These are phyloP conservation scores for Hypomontagnella submonticulosa DNA, from an alignment of 495 filamentous ascomycete species.

Conservation along the genomic window DNA sequence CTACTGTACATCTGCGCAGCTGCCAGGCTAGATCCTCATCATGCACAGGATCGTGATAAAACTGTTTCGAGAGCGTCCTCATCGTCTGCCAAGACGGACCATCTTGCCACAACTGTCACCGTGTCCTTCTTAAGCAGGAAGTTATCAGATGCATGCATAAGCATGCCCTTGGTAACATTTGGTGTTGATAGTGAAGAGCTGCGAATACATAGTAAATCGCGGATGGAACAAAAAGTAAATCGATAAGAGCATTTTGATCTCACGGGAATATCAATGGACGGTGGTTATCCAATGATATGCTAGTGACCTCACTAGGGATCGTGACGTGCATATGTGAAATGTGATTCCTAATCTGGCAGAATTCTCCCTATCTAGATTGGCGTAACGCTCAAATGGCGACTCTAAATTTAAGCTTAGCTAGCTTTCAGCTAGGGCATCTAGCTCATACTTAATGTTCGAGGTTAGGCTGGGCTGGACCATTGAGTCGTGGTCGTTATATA, in stretches of 20 bases:
- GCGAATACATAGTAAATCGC: not conserved
- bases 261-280: constrained; percentile 4
- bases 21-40: constrained; percentile 12
- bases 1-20: constrained; percentile 20
- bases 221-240: not conserved
- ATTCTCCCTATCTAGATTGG: constrained; percentile 16
- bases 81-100: constrained; percentile 33
- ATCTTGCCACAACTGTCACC: constrained; percentile 6
- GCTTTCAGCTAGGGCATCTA: not conserved
- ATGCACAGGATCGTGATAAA: constrained; percentile 25
- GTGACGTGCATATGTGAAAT: constrained; percentile 36
- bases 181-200: too few relatives aligned
- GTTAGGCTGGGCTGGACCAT: not conserved
- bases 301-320: constrained; percentile 27
- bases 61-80: constrained; percentile 15
- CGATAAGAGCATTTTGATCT: constrained; percentile 12
- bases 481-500: not conserved
- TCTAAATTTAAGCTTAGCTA: constrained; percentile 7
- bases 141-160: constrained; percentile 20
- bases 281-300: constrained; percentile 10
- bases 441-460: not conserved
- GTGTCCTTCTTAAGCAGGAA: constrained; percentile 26
- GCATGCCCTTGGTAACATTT: constrained; percentile 6
- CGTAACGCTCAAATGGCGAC: constrained; percentile 3
- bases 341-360: constrained; percentile 2